phyloP scores from a whole-genome alignment of 345 rosid genomes.

The Populus simonii region DNA sequence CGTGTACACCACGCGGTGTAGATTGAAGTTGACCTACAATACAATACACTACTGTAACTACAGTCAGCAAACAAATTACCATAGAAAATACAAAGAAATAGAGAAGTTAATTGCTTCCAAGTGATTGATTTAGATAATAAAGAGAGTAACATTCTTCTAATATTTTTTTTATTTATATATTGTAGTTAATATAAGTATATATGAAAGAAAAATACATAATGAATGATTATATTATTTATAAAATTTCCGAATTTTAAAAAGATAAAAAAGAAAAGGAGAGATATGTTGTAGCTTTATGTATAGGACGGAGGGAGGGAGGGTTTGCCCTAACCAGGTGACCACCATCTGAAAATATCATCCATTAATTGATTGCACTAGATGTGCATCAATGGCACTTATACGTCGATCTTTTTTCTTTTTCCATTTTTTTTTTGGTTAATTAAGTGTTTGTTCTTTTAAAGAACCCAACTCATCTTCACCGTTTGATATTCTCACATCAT shows the following conservation, averaged over 20 bases:
- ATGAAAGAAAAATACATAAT: too few species aligned
- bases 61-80: too few species aligned
- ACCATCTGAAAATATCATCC: constrained; percentile 18
- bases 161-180: too few species aligned
- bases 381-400: constrained; percentile 3
- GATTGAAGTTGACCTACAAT: constrained; percentile 2
- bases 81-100: background rate
- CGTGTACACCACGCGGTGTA: constrained; percentile 33
- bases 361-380: constrained; percentile 1
- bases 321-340: constrained; percentile 3
- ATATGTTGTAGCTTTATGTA: background rate
- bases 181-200: too few species aligned
- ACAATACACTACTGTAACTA: background rate
- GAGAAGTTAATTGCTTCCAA: background rate
- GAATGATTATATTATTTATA: background rate
- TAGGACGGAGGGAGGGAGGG: background rate
- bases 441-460: background rate
- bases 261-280: too few species aligned
- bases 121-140: too few species aligned
- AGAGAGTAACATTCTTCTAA: too few species aligned
- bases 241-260: background rate
- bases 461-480: constrained; percentile 18
- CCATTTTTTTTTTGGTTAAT: background rate
- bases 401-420: background rate
- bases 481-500: constrained; percentile 21